Percentiles rank a stretch among this genome's conserved stretches.
These are phyloP conservation scores for Brassica balearica DNA, from an alignment of 441 rosid genomes.

Conservation along the genomic window DNA sequence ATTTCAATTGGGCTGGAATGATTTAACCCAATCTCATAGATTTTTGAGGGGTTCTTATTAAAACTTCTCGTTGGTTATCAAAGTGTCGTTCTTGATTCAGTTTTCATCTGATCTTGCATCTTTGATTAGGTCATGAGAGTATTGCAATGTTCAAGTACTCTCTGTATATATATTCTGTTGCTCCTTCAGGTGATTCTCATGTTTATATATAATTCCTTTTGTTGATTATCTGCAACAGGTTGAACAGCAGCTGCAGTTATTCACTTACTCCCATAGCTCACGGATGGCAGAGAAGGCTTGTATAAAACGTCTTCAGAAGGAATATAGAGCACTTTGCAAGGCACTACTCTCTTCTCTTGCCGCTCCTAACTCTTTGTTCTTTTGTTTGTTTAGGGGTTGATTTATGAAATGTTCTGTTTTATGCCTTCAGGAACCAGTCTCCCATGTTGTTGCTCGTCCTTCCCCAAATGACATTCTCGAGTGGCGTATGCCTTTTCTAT, in stretches of 20 bases:
- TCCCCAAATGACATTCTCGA: conserved; percentile 93
- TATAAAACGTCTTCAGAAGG: conserved; percentile 94
- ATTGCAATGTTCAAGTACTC: no score
- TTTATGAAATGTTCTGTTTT: conserved; percentile 36
- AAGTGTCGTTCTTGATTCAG: no score
- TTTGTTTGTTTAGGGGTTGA: conserved; percentile 7
- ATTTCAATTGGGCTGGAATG: background rate
- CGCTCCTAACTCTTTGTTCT: background rate
- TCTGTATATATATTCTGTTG: no score
- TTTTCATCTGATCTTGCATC: no score
- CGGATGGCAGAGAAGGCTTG: conserved; percentile 91
- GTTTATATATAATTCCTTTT: no score
- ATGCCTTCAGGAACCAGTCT: conserved; percentile 86
- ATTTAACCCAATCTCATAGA: no score
- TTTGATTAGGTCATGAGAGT: no score
- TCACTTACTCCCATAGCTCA: conserved; percentile 11
- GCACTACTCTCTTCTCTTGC: conserved; percentile 41
- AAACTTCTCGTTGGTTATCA: no score
- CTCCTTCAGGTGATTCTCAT: no score
- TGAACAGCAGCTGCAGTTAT: conserved; percentile 19
- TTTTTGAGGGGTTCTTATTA: no score
- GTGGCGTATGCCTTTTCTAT: conserved; percentile 90
- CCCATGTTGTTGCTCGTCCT: conserved; percentile 95
- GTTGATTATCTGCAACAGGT: background rate
- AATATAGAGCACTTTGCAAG: conserved; percentile 92